Conservation (phyloP, 306 rosid species). For the Fagus sylvatica region DNA sequence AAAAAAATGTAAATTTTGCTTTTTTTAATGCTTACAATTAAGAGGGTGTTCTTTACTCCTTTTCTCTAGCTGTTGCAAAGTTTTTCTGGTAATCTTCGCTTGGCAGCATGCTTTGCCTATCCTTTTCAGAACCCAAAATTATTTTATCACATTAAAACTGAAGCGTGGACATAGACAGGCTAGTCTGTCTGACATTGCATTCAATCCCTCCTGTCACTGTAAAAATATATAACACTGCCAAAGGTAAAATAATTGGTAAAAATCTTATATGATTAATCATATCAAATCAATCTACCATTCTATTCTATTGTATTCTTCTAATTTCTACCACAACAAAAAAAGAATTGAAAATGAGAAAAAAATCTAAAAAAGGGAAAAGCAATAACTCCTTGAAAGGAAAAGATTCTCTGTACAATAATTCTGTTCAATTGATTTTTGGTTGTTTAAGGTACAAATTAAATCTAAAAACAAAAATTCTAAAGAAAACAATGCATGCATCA, state of each 20-base stretch:
- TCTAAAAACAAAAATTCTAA: constrained; percentile 22
- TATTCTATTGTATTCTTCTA: too few species aligned
- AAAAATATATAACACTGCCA: not conserved
- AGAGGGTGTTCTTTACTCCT: not conserved
- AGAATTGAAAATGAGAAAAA: not conserved
- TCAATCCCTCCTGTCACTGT: constrained; percentile 11
- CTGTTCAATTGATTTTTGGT: constrained; percentile 37
- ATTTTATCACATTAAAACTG: not conserved
- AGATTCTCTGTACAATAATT: constrained; percentile 37
- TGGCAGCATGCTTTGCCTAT: constrained; percentile 1
- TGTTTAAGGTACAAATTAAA: constrained; percentile 35
- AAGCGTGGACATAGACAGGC: not conserved
- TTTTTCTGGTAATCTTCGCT: not conserved
- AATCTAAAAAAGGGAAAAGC: not conserved
- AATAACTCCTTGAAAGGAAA: constrained; percentile 25
- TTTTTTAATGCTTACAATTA: not conserved
- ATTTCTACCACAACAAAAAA: not conserved
- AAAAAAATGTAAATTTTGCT: not conserved
- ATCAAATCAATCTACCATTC: constrained; percentile 21
- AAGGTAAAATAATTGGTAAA: constrained; percentile 12
- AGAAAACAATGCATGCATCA: constrained; percentile 9
- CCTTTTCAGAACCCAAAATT: not conserved
- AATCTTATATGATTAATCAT: constrained; percentile 18
- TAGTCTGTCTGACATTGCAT: constrained; percentile 23
- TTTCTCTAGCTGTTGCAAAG: not conserved